Base-by-base conservation (phyloP, 345 rosid species). In the Melaleuca quinquenervia region DNA sequence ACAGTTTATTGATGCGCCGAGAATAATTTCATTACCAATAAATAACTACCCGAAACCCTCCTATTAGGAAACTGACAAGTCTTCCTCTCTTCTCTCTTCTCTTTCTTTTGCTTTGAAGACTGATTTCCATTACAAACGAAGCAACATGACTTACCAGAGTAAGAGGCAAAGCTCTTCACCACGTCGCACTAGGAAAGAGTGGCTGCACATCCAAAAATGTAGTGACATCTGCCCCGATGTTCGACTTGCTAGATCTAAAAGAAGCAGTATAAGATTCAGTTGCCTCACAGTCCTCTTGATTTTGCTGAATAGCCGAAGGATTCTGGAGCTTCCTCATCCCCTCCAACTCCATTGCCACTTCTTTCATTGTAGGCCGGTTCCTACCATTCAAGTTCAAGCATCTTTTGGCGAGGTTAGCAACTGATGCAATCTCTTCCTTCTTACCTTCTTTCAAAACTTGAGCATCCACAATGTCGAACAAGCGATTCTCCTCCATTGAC, bases 371-470 rank as follows among this genome's bases (percentile, higher is more conserved):
- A 26, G 84, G 84, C 41, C 84, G 53, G 3, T 29, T 82, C 41
- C 84, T 82, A 22, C 84, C 84, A 50, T 52, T 82, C 41, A 50
- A 82, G 27, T 82, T 36, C 56, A 82, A n/a, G 58, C 84, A 82
- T 82, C 84, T 82, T 82, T 41, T 50, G 58, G 87, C 87, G 56
- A 86, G 48, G 29, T 60, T 82, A 7, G 83, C 86, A 29, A 75
- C 41, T 24, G 44, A 55, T 21, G 21, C 48, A 20, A 85, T 74
- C 52, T 85, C 86, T 74, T 74, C 86, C n/a, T 24, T 56, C 1
- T 18, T 52, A 10, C 62, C 83, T 29, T 85, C 62, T 48, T 85
- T 51, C 36, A 75, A 11, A 50, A 75, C 36, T 16, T 14, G 86
- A 32, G 83, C 15, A 51, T 85, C 86, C 0, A 85, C 49, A 29